A percentile compares a stretch with the other conserved stretches of the same genome.
Conservation (phyloP, 257 asterid genomes). For the Salvia hispanica region DNA sequence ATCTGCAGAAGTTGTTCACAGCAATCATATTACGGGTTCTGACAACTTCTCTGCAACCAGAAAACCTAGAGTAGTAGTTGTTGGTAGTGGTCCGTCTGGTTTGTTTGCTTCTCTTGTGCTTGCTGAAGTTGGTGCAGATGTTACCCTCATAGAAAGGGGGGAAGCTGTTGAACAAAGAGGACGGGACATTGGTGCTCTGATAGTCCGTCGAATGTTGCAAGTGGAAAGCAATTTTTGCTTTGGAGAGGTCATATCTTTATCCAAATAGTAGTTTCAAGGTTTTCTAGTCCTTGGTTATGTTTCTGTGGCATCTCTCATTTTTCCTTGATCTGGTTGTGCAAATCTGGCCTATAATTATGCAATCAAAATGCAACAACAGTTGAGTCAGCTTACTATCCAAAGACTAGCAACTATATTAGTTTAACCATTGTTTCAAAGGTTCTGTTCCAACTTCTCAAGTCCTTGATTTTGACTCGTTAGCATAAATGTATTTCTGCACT, state of each 20-base stretch:
- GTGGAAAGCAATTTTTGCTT: constrained; percentile 96
- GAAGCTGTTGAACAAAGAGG: constrained; percentile 95
- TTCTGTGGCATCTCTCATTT: constrained; percentile 22
- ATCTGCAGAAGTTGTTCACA: constrained; percentile 34
- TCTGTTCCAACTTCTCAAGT: constrained; percentile 23
- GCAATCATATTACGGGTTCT: constrained; percentile 33
- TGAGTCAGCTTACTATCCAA: constrained; percentile 14
- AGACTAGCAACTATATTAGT: constrained; percentile 5
- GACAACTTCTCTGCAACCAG: constrained; percentile 30
- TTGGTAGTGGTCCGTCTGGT: constrained; percentile 97
- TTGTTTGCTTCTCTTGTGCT: constrained; percentile 95
- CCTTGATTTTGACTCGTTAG: constrained; percentile 5
- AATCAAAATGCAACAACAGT: constrained; percentile 26
- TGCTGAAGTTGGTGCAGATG: constrained; percentile 96
- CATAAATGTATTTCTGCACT: constrained; percentile 15
- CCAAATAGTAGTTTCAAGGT: constrained; percentile 39
- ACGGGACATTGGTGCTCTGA: constrained; percentile 92
- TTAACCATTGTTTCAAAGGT: constrained; percentile 10
- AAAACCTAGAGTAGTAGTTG: constrained; percentile 78
- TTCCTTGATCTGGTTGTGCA: constrained; percentile 22
- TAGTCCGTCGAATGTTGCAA: constrained; percentile 76
- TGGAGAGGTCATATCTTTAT: constrained; percentile 86
- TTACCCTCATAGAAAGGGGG: constrained; percentile 88
- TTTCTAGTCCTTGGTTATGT: constrained; percentile 36
- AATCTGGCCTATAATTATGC: constrained; percentile 7